Evolutionary conservation across 2,329 filamentous ascomycete genomes (phyloP).

Genomic region (Alternaria arbusti): DNA sequence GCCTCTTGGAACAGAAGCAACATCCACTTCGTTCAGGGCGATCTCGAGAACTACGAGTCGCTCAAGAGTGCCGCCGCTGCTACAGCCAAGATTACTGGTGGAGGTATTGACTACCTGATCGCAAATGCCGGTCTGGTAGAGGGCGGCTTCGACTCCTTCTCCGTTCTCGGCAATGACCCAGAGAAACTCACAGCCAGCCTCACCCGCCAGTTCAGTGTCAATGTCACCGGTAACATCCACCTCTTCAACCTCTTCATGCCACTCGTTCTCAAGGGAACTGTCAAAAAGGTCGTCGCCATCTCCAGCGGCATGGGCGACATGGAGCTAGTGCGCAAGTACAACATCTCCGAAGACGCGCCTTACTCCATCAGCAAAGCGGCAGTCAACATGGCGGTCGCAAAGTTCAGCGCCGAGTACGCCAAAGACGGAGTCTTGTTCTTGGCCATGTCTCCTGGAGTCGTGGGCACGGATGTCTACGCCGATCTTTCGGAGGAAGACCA

Average conservation of each 20-base stretch:
- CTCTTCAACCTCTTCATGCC: constrained; percentile 51
- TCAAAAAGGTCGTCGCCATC: constrained; percentile 54
- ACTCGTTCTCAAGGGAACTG: constrained; percentile 45
- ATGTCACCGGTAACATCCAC: constrained; percentile 41
- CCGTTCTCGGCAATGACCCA: constrained; percentile 12
- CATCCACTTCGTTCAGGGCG: constrained; percentile 48
- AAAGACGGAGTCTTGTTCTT: constrained; percentile 32
- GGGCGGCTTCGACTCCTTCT: constrained; percentile 13
- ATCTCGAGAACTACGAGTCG: constrained; percentile 43
- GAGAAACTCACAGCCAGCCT: constrained; percentile 12
- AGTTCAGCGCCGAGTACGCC: constrained; percentile 47
- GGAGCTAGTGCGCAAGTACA: constrained; percentile 28
- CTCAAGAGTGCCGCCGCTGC: constrained; percentile 44
- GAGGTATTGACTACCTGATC: constrained; percentile 51
- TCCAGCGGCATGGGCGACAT: constrained; percentile 48
- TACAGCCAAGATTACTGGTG: constrained; percentile 42
- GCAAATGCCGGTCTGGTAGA: constrained; percentile 47
- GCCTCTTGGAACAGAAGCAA: constrained; percentile 29
- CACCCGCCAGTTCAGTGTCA: constrained; percentile 29
- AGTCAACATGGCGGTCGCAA: constrained; percentile 51
- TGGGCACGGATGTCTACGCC: constrained; percentile 21
- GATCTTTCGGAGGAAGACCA: constrained; percentile 3
- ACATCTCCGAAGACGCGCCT: constrained; percentile 28
- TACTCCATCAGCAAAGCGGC: constrained; percentile 52
- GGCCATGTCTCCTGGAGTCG: constrained; percentile 26